Evolutionary conservation across 768 basidiomycete genomes (phyloP).

Genomic region (Rhizopogon roseolus): DNA sequence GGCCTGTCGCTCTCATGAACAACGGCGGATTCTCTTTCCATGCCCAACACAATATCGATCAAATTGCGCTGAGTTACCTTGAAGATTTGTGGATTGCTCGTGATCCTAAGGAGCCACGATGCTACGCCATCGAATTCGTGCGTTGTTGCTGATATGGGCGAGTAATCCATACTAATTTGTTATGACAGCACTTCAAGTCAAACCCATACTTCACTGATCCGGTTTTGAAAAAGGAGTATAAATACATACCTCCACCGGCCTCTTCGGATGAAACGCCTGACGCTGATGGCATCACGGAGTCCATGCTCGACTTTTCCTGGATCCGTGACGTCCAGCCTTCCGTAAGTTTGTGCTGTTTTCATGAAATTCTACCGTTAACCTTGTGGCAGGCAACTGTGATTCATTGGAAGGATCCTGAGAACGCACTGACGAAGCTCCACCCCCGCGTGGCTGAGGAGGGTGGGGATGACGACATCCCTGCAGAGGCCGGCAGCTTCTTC

Average conservation of each 20-base stretch:
- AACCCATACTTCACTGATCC: constrained; percentile 79
- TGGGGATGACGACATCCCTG: constrained; percentile 51
- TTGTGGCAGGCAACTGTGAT: constrained; percentile 55
- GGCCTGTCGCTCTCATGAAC: constrained; percentile 84
- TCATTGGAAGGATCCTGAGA: constrained; percentile 75
- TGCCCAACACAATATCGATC: constrained; percentile 70
- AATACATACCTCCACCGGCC: constrained; percentile 52
- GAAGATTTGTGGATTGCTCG: constrained; percentile 83
- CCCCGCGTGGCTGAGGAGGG: constrained; percentile 60
- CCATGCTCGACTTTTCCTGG: constrained; percentile 82
- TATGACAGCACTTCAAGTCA: constrained; percentile 69
- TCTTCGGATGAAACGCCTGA: constrained; percentile 56
- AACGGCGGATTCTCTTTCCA: constrained; percentile 57
- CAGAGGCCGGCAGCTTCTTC: constrained; percentile 82
- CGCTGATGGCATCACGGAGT: constrained; percentile 68
- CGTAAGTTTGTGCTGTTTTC: constrained; percentile 36
- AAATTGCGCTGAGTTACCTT: constrained; percentile 76
- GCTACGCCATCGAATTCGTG: constrained; percentile 87
- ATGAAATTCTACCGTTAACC: neutral
- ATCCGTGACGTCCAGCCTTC: constrained; percentile 64
- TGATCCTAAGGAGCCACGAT: constrained; percentile 68
- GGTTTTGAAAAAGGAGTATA: constrained; percentile 80
- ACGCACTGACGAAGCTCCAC: constrained; percentile 75
- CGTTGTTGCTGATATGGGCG: constrained; percentile 29
- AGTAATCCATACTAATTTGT: constrained; percentile 2